Conservation (phyloP, 2,329 filamentous ascomycete species). For the Penicillium expansum region DNA sequence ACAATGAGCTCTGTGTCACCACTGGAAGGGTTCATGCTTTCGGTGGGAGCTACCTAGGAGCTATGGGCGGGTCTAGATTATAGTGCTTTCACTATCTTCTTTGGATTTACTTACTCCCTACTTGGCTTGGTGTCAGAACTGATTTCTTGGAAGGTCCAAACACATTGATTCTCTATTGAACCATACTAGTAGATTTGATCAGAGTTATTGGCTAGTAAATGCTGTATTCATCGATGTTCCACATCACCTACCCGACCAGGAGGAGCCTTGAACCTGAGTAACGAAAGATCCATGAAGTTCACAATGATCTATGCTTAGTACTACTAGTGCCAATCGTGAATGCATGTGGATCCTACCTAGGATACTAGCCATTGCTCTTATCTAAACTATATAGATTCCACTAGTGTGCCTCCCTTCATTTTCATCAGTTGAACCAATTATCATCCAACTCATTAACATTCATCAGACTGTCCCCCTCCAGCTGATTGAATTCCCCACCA, state of each 20-base stretch:
- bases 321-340: slow-evolving; percentile 12
- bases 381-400: neutral
- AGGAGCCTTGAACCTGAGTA: neutral
- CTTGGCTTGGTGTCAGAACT: neutral
- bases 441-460: slow-evolving; percentile 43
- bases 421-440: slow-evolving; percentile 38
- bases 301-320: neutral
- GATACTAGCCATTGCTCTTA: neutral
- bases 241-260: neutral
- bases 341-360: slow-evolving; percentile 14
- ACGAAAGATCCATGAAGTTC: neutral
- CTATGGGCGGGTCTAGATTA: neutral
- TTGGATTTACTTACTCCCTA: neutral
- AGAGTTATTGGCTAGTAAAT: neutral
- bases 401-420: neutral
- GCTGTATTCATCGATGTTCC: neutral
- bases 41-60: neutral
- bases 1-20: neutral
- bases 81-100: neutral
- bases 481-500: slow-evolving; percentile 32
- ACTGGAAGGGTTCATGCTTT: neutral
- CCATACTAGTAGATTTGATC: neutral
- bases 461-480: slow-evolving; percentile 39
- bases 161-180: neutral
- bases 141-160: neutral